Conservation (phyloP, 345 rosid species). For the Bruguiera parviflora region DNA sequence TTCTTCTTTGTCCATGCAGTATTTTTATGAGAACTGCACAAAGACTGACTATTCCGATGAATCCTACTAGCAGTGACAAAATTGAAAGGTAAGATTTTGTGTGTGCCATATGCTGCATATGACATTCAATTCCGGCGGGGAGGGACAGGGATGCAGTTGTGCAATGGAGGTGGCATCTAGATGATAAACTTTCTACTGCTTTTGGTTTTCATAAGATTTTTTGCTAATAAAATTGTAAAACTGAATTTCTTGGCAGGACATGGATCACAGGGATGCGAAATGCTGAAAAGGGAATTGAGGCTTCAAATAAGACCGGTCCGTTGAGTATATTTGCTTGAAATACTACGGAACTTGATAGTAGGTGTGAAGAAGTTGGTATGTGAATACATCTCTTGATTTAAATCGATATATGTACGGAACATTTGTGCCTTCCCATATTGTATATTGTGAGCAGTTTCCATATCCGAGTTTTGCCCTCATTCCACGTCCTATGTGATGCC, state of each 20-base stretch:
- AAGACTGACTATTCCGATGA: constrained; percentile 68
- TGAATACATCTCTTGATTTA: neutral
- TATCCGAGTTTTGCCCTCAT: neutral
- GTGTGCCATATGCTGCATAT: too few species aligned
- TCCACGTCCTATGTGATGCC: neutral
- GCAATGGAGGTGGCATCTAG: too few species aligned
- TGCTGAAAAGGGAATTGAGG: constrained; percentile 55
- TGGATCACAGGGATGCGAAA: constrained; percentile 59
- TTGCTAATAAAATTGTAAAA: constrained; percentile 3
- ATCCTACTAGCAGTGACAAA: constrained; percentile 35
- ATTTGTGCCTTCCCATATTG: constrained; percentile 7
- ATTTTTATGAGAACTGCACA: constrained; percentile 61
- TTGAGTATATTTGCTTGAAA: constrained; percentile 64
- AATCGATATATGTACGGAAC: constrained; percentile 7
- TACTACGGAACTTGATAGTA: neutral
- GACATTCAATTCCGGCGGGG: too few species aligned
- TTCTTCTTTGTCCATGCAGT: constrained; percentile 34
- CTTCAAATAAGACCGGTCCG: constrained; percentile 65
- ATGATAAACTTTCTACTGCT: neutral
- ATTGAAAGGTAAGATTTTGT: constrained; percentile 52
- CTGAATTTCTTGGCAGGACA: constrained; percentile 43
- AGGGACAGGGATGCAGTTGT: too few species aligned
- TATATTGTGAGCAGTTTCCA: neutral
- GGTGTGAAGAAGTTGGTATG: neutral
- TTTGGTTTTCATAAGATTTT: neutral